These are phyloP conservation scores for Scheffersomyces segobiensis DNA, from an alignment of 1,139 yeast genomes.

Conservation along the genomic window DNA sequence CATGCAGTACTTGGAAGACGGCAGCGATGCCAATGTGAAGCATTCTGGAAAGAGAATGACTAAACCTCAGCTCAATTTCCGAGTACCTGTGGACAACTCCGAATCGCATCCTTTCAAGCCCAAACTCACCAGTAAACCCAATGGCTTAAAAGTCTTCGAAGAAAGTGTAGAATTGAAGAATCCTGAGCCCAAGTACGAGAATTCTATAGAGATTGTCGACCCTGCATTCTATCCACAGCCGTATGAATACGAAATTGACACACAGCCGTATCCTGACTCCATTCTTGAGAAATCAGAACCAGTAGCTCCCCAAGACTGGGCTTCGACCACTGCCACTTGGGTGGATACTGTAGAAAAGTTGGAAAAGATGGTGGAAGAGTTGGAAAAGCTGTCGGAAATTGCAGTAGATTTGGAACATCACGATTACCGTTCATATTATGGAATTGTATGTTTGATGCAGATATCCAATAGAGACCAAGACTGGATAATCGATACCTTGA, in stretches of 20 bases:
- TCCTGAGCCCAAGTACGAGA: constrained; percentile 25
- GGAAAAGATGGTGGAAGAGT: constrained; percentile 51
- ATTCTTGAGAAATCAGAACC: constrained; percentile 52
- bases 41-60: constrained; percentile 40
- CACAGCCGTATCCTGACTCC: constrained; percentile 66
- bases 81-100: constrained; percentile 62
- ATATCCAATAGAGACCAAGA: constrained; percentile 79
- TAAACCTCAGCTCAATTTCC: constrained; percentile 76
- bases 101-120: constrained; percentile 79
- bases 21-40: constrained; percentile 9
- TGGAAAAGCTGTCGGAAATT: constrained; percentile 57
- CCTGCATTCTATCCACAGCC: constrained; percentile 81
- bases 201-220: constrained; percentile 37
- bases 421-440: constrained; percentile 86
- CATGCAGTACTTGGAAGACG: constrained; percentile 53
- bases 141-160: constrained; percentile 57
- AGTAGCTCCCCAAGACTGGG: constrained; percentile 66
- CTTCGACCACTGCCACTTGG: constrained; percentile 62
- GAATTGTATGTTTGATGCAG: constrained; percentile 92
- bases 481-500: constrained; percentile 79
- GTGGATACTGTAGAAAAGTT: constrained; percentile 62
- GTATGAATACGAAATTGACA: constrained; percentile 71
- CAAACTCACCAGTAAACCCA: constrained; percentile 66
- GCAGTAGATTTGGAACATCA: constrained; percentile 99
- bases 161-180: constrained; percentile 43